These are phyloP conservation scores for Arthonia radiata DNA, from an alignment of 495 filamentous ascomycete genomes.

Conservation along the genomic window DNA sequence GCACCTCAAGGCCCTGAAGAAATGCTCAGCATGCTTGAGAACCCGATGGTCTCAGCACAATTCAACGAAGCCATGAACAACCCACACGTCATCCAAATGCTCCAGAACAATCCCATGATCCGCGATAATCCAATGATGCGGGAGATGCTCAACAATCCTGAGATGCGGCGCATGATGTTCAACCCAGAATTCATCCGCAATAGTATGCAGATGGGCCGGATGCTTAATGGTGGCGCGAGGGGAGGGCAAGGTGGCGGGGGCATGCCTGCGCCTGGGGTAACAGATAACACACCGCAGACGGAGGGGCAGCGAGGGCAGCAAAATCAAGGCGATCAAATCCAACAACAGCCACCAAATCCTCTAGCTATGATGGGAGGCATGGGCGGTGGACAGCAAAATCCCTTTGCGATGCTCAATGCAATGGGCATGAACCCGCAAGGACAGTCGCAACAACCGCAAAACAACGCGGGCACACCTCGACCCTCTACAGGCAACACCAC, in stretches of 20 bases:
- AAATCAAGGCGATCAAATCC: conserved; percentile 14
- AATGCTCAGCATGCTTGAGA: conserved; percentile 61
- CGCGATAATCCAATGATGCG: conserved; percentile 70
- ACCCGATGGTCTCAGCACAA: conserved; percentile 55
- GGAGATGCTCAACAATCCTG: conserved; percentile 57
- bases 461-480: conserved; percentile 9
- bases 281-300: conserved; percentile 33
- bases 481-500: conserved; percentile 1
- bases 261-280: conserved; percentile 63
- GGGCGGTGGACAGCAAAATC: not conserved
- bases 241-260: conserved; percentile 25
- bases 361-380: not conserved
- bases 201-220: conserved; percentile 54
- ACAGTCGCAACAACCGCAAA: conserved; percentile 14
- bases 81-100: conserved; percentile 71
- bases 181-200: conserved; percentile 62
- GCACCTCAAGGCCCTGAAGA: conserved; percentile 57
- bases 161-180: conserved; percentile 87
- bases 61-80: conserved; percentile 92
- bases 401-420: too few relatives aligned
- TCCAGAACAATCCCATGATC: conserved; percentile 24
- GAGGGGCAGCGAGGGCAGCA: conserved; percentile 10
- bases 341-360: conserved; percentile 5
- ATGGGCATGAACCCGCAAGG: too few relatives aligned
- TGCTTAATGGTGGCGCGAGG: too few relatives aligned